These are phyloP conservation scores for Cryptosporidium viatorum DNA, from an alignment of 169 alveolate species.

Conservation along the genomic window DNA sequence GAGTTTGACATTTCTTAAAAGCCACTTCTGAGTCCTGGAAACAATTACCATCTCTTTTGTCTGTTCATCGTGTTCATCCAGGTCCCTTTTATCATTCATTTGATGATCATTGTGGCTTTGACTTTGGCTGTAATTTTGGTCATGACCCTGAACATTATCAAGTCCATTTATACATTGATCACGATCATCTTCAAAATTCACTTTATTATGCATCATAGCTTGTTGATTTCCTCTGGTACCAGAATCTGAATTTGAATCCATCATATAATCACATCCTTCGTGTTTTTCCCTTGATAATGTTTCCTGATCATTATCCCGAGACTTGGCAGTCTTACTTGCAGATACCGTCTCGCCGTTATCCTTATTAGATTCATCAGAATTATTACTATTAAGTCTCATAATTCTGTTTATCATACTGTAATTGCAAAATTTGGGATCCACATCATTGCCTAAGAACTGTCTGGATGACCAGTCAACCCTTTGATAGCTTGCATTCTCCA, in stretches of 20 bases:
- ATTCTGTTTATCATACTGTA: background rate
- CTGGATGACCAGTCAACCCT: constrained; percentile 64
- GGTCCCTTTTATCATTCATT: too few species aligned
- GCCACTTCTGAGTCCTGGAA: constrained; percentile 71
- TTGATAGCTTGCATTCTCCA: constrained; percentile 53
- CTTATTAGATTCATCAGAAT: background rate
- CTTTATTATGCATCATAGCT: background rate
- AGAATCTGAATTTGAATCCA: background rate
- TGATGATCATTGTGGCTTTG: background rate
- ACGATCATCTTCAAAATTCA: background rate
- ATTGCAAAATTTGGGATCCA: background rate
- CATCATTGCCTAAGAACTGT: background rate
- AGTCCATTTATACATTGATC: background rate
- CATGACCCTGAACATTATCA: background rate
- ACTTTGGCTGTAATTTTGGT: background rate
- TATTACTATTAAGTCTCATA: constrained; percentile 7
- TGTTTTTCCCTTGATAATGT: background rate
- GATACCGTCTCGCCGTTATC: background rate
- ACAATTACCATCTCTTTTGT: constrained; percentile 44
- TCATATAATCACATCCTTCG: background rate
- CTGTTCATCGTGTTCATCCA: constrained; percentile 3
- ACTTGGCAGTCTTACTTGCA: background rate
- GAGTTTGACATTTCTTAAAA: constrained; percentile 40
- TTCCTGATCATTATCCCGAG: constrained; percentile 3
- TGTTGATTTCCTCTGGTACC: background rate